phyloP scores from a whole-genome alignment of 306 rosid genomes.

The Begonia peltatifolia region DNA sequence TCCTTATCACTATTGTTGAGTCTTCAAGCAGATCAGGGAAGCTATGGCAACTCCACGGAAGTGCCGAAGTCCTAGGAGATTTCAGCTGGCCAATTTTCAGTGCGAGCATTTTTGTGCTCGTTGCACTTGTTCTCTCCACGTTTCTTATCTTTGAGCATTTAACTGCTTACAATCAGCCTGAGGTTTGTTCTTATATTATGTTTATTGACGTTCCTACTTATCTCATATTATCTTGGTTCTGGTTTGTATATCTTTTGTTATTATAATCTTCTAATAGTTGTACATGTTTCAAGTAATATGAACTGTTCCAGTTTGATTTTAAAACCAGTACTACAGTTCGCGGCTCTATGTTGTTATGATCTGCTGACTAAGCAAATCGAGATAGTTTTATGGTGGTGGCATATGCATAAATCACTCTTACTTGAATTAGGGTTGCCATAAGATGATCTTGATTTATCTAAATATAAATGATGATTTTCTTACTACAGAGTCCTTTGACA shows the following conservation, averaged over 20 bases:
- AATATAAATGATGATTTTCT: no score
- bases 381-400: no score
- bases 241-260: background rate
- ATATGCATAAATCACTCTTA: no score
- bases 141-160: constrained; percentile 85
- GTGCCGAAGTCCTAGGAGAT: constrained; percentile 31
- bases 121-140: constrained; percentile 74
- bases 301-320: background rate
- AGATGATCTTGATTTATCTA: no score
- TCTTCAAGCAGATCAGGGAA: constrained; percentile 51
- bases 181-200: constrained; percentile 35
- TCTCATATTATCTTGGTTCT: background rate
- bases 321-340: background rate
- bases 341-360: no score
- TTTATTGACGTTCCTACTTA: background rate
- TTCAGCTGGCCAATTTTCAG: constrained; percentile 75
- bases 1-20: constrained; percentile 44
- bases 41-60: constrained; percentile 37
- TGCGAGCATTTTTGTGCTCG: constrained; percentile 67
- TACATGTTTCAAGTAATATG: background rate
- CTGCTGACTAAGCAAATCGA: no score
- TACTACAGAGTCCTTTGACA: no score
- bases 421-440: no score
- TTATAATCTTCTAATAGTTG: background rate
- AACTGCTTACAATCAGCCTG: constrained; percentile 91